Evolutionary conservation across 1,284 basidiomycete species (phyloP), one percentile per base, ranked within the genome.

Genomic region (Malassezia sp.): DNA sequence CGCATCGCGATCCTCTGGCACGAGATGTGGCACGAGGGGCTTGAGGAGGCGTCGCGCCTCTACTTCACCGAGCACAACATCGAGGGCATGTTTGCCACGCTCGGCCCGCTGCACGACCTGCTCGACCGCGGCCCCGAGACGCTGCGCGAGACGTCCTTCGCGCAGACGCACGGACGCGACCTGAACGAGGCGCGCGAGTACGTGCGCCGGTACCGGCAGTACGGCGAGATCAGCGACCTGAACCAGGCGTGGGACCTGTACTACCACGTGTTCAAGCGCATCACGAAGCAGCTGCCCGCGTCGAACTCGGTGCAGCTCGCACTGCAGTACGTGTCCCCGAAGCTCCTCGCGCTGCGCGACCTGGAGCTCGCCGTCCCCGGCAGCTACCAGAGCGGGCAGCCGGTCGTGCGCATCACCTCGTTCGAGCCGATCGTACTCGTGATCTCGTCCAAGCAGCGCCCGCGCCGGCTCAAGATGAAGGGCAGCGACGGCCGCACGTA

Each of bases 241-340:
- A 93, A 96, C 68, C 88, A 87, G 69, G 93, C 93, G n/a, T 97
- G 93, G 93, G 93, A 97, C 65, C 85, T 97, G 23, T 99, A 99
- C 73, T 97, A 95, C 66, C 81, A 82, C 40, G 75, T 95, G 24
- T 97, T 97, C 77, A 86, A 88, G 73, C 88, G 89, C 69, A 84
- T 97, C 49, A 84, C 93, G 68, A 95, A 93, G 73, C 88, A 90
- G 64, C 73, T 97, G 43, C 86, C 88, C 23, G 79, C 85, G 45
- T 76, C 95, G 33, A 89, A 85, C 24, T 84, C 87, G 5, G 66
- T 67, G 34, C 63, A 67, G 54, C 77, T 99, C 42, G 93, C 97
- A 70, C 74, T 99, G 59, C 91, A 97, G 78, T 95, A 95, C 60
- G 91, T 96, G 7, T 96, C 93, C 26, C 93, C 93, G 4, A 82